Evolutionary conservation across 768 basidiomycete species (phyloP).

Genomic region (Auricularia sp.): DNA sequence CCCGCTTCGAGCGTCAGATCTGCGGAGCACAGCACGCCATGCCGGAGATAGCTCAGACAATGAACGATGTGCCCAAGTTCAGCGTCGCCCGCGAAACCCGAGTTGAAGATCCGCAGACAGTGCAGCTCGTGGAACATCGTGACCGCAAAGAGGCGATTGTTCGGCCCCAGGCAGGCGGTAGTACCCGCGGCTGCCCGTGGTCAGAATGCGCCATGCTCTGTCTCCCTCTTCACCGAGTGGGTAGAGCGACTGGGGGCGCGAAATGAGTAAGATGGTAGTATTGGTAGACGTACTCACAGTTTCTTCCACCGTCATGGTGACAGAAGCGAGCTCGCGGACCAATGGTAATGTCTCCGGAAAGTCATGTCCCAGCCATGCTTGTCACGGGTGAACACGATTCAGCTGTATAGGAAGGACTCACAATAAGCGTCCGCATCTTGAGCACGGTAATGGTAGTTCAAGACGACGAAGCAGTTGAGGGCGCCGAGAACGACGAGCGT

Average conservation of each 20-base stretch:
- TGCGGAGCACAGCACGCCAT: conserved; percentile 34
- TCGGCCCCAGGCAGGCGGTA: conserved; percentile 21
- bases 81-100: conserved; percentile 4
- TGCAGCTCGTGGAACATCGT: conserved; percentile 31
- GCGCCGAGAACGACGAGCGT: no score
- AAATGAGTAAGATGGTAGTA: neutral
- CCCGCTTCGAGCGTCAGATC: conserved; percentile 37
- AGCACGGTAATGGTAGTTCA: no score
- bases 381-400: no score
- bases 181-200: conserved; percentile 14
- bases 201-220: conserved; percentile 3
- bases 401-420: no score
- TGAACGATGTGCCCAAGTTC: conserved; percentile 23
- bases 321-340: no score
- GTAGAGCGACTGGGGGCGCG: neutral
- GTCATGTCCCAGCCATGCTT: no score
- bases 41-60: conserved; percentile 40
- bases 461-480: no score
- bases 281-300: no score
- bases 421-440: no score
- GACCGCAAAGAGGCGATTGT: conserved; percentile 23
- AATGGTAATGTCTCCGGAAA: no score
- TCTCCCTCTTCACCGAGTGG: neutral
- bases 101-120: conserved; percentile 24
- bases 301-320: no score